These are phyloP conservation scores for Pleodorina starrii DNA, from an alignment of 139 green algal species.

Conservation along the genomic window DNA sequence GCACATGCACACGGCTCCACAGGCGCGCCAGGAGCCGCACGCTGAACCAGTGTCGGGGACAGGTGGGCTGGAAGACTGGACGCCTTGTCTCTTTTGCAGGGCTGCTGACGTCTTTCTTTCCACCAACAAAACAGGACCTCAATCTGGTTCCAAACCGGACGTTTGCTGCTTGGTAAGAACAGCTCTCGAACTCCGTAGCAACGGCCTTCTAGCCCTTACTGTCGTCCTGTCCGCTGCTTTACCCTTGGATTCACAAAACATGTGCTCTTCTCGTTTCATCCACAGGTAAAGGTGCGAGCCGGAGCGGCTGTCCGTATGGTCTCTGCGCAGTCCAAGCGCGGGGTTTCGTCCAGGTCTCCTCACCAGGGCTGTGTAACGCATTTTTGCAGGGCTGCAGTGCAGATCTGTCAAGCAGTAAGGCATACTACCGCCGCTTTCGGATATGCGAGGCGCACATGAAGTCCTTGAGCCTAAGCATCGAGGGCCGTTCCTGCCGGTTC, in stretches of 20 bases:
- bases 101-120: neutral
- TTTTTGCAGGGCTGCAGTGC: conserved; percentile 17
- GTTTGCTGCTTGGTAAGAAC: conserved; percentile 16
- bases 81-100: neutral
- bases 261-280: no score
- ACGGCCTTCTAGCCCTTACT: neutral
- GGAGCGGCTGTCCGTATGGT: neutral
- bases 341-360: neutral
- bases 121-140: neutral
- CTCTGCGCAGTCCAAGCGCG: neutral
- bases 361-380: neutral
- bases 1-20: neutral
- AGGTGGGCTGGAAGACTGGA: neutral
- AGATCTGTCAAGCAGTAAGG: conserved; percentile 15
- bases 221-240: no score
- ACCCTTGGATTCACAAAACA: no score
- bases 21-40: neutral
- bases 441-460: conserved; percentile 50
- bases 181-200: neutral
- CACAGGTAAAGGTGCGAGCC: conserved; percentile 17
- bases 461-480: conserved; percentile 8
- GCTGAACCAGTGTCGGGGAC: neutral
- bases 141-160: conserved; percentile 2
- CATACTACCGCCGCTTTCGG: conserved; percentile 39
- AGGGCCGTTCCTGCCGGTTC: conserved; percentile 32